A percentile compares a stretch with the other conserved stretches of the same genome.
Conservation (phyloP, 495 filamentous ascomycete species). For the Letharia columbiana region DNA sequence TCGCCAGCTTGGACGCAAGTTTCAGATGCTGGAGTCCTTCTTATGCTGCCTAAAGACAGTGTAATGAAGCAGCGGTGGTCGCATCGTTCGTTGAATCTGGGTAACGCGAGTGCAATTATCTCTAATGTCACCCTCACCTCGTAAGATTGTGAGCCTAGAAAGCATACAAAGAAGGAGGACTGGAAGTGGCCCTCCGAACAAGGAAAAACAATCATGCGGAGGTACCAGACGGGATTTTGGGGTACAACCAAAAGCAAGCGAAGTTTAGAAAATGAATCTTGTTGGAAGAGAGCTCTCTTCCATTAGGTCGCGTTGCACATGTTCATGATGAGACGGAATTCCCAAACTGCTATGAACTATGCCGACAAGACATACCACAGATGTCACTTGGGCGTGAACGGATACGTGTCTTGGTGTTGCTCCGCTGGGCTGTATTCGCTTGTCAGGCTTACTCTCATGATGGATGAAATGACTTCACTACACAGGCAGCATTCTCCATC, state of each 20-base stretch:
- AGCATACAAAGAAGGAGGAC: background rate
- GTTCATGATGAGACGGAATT: background rate
- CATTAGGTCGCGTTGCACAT: background rate
- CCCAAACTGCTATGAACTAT: background rate
- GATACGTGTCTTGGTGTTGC: background rate
- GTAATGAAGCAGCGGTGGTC: constrained; percentile 7
- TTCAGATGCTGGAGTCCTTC: background rate
- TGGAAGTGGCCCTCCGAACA: background rate
- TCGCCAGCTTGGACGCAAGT: background rate
- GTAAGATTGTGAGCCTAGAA: background rate
- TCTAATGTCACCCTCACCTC: background rate
- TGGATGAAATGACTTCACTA: background rate
- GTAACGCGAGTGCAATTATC: background rate
- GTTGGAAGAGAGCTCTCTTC: background rate
- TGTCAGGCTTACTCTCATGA: background rate
- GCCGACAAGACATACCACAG: background rate
- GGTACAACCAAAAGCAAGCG: background rate
- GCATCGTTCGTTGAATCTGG: background rate
- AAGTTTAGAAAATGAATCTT: background rate
- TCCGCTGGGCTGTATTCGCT: background rate
- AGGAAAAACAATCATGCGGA: background rate
- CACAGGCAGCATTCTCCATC: background rate
- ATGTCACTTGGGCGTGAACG: too few relatives aligned
- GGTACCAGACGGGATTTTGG: background rate
- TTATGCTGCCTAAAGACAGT: constrained; percentile 2